Evolutionary conservation across 148 eudicot genomes (phyloP), one percentile per base, ranked within the genome.

Genomic region (Spergularia bocconei): DNA sequence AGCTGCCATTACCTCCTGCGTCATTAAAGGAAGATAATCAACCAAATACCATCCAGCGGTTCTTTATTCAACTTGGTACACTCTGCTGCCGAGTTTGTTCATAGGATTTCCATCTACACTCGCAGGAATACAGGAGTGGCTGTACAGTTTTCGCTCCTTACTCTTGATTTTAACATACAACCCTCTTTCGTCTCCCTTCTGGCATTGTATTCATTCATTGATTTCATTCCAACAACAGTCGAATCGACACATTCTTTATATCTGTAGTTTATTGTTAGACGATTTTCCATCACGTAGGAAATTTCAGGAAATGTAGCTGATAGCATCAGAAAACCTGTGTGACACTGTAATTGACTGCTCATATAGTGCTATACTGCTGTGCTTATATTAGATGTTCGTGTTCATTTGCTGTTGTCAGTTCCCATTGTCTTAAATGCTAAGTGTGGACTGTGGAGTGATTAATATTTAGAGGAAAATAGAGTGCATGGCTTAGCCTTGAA

Each of bases 61-160:
- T 95, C 58, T 95, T 95, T 78, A 76, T 67, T 70, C 90, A 85
- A 71, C 88, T 95, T 55, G 98, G 93, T 53, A 85, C 78, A 59
- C 6, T 90, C 4, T 95, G 97, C 54, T 77, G 88, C 71, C 74
- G 79, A 5, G 84, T 83, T 78, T 93, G 97, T 82, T 84, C 79
- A 39, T 89, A 85, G 78, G 65, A 67, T 60, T 67, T 54, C 44
- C 29, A 53, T 16, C 6, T n/a, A 66, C 5, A 41, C 53, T 66
- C 5, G 3, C 52, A 66, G 53, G 44, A 41, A 10, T 41, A 52
- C 19, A 36, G 48, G 77, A 14, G 63, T 29, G 66, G 58, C 57
- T 83, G 83, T 80, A 83, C 59, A 77, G 81, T 39, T 63, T 41
- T 70, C 38, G 48, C 57, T 29, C 60, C 14, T 15, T 48, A 10